Percentiles rank a stretch among this genome's conserved stretches.
Conservation (phyloP, 192 early-diverging fungal genomes). For the Coemansia sp. region DNA sequence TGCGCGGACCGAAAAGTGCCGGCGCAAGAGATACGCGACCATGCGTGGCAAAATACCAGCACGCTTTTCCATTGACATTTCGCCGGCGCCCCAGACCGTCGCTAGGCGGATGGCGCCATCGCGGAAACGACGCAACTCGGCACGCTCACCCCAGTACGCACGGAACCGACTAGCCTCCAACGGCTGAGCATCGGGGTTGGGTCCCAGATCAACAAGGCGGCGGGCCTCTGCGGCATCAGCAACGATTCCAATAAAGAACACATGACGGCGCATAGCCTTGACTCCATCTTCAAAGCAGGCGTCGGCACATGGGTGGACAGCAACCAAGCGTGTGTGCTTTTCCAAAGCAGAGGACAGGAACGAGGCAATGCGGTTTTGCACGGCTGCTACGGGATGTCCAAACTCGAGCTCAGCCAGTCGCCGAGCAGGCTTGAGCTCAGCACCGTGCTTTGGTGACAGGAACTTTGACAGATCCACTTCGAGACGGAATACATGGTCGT, state of each 20-base stretch:
- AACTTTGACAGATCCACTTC: constrained; percentile 23
- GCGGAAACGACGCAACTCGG: constrained; percentile 92
- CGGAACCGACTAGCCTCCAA: constrained; percentile 70
- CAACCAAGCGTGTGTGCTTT: constrained; percentile 28
- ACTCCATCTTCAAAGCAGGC: constrained; percentile 58
- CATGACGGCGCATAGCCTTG: constrained; percentile 37
- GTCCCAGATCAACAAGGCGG: constrained; percentile 87
- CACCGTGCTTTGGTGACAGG: constrained; percentile 24
- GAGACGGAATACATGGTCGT: constrained; percentile 52
- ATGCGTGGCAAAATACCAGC: constrained; percentile 79
- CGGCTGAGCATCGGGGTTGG: constrained; percentile 71
- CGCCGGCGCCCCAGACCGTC: constrained; percentile 75
- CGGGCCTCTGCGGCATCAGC: constrained; percentile 67
- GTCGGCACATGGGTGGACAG: constrained; percentile 56
- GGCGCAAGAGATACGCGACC: constrained; percentile 72
- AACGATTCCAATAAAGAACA: constrained; percentile 72
- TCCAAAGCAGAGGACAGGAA: constrained; percentile 31
- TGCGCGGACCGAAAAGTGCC: constrained; percentile 66
- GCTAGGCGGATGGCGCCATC: constrained; percentile 90
- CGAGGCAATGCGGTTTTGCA: constrained; percentile 23
- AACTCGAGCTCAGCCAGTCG: constrained; percentile 31
- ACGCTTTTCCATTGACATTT: constrained; percentile 61
- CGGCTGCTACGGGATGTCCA: constrained; percentile 31
- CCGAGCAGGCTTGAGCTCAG: constrained; percentile 5
- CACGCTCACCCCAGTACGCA: constrained; percentile 84